phyloP scores from a whole-genome alignment of 768 basidiomycete genomes.

The Rhodosporidiobolus sp. region DNA sequence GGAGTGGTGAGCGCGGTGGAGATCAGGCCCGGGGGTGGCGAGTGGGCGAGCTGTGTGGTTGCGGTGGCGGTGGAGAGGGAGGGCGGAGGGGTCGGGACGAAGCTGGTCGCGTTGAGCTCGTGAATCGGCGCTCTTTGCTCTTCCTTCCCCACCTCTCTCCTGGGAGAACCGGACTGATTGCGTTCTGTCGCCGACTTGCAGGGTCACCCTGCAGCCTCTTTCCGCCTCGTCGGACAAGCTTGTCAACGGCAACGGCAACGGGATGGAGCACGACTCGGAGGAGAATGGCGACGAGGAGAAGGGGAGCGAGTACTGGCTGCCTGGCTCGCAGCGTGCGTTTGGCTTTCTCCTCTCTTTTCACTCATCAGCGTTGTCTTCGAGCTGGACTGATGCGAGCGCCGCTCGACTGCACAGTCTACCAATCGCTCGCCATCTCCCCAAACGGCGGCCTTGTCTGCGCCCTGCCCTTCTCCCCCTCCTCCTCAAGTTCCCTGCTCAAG shows the following conservation, averaged over 20 bases:
- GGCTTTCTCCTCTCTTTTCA: neutral
- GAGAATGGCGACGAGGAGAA: neutral
- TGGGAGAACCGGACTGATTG: no score
- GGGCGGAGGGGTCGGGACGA: neutral
- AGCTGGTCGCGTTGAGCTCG: neutral
- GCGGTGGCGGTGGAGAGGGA: neutral
- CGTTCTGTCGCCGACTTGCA: neutral
- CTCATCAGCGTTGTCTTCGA: neutral
- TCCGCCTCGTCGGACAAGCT: neutral
- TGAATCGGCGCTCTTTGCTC: neutral
- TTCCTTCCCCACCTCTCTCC: neutral
- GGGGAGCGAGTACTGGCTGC: neutral
- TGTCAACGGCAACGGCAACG: neutral
- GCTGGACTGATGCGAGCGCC: neutral
- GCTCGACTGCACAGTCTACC: neutral
- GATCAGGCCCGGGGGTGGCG: constrained; percentile 10
- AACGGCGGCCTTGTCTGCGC: constrained; percentile 18
- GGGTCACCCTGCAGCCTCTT: constrained; percentile 7
- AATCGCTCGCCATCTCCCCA: neutral
- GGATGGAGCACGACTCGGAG: neutral
- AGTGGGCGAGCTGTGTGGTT: constrained; percentile 5
- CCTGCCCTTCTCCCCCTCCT: constrained; percentile 1
- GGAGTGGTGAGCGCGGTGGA: constrained; percentile 3
- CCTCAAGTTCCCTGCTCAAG: neutral
- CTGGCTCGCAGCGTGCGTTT: neutral